These are phyloP conservation scores for Piedraia hortae DNA, from an alignment of 2,329 filamentous ascomycete genomes.

Conservation along the genomic window DNA sequence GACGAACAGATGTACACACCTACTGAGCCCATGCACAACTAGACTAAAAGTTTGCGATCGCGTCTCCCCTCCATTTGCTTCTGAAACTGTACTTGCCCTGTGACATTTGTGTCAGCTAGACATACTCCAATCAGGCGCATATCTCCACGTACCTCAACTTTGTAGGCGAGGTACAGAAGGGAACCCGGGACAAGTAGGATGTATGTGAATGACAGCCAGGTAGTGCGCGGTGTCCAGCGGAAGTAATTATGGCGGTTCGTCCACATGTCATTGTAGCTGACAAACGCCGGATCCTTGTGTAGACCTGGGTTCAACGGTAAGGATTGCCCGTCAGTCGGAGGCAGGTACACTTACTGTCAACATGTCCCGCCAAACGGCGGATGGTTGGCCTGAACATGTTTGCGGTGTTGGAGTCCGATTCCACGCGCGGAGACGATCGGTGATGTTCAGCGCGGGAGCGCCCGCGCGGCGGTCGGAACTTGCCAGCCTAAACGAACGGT, in stretches of 20 bases:
- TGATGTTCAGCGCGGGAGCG: no score
- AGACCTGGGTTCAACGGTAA: constrained; percentile 13
- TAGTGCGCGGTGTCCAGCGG: constrained; percentile 68
- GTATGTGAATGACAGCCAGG: constrained; percentile 53
- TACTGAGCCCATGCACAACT: no score
- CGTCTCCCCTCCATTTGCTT: constrained; percentile 68
- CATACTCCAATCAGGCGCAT: background rate
- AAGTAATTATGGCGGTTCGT: constrained; percentile 81
- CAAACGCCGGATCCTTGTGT: constrained; percentile 27
- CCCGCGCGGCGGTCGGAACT: no score
- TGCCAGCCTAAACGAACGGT: no score
- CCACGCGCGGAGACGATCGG: no score
- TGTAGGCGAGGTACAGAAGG: constrained; percentile 45
- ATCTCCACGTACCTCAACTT: constrained; percentile 50
- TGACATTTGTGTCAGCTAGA: background rate
- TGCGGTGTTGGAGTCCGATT: no score
- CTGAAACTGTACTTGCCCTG: constrained; percentile 70
- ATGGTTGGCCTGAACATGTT: constrained; percentile 10
- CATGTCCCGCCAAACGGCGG: constrained; percentile 13
- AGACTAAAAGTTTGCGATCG: constrained; percentile 63
- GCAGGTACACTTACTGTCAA: constrained; percentile 9
- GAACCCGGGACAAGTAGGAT: constrained; percentile 42
- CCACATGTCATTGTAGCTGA: constrained; percentile 41
- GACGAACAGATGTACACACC: no score
- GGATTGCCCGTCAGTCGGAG: constrained; percentile 3